Evolutionary conservation across 108 stramenopile species (phyloP), one percentile per base, ranked within the genome.

Genomic region (Pseudonitzschia pungens): DNA sequence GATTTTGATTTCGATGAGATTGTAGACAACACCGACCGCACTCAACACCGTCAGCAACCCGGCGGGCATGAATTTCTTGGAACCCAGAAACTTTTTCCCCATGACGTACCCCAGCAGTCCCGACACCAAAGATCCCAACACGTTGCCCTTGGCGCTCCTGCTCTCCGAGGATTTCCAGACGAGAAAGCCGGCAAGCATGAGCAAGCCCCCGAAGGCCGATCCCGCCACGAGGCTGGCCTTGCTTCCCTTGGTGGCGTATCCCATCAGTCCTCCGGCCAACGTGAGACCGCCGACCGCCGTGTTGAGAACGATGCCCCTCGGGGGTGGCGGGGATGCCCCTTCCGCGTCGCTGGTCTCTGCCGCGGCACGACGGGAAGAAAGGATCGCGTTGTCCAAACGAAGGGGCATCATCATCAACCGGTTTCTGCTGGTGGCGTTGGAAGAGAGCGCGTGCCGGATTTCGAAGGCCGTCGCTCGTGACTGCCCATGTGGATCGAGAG

Each of bases 151-250:
- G 4, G n/a, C 12, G 21, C 53, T 41, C n/a, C 36, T 70, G 20
- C 32, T 62, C 60, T 62, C 36, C 32, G 29, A 33, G 21, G 50
- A 15, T 48, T 68, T 68, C 6, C 54, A 54, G 27, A 71, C 58
- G 10, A 71, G 41, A 9, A 45, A 43, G 27, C 56, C 71, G 20
- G 71, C 58, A 9, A 60, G 0, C 40, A 58, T 24, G 16, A 71
- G 42, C 43, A 71, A 43, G 5, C 57, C 58, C 11, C 71, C 71
- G 62, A 71, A 62, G n/a, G 58, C 62, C 24, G 57, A 59, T 55
- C 71, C 71, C 14, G 71, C 71, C 22, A 60, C 41, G 22, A 71
- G 58, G 58, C 71, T 71, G 40, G 71, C 58, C 58, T 71, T 71
- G 58, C 71, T 71, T 14, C 71, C 71, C 58, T 71, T 71, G 26